Conservation (phyloP, 129 eudicot genomes). For the Pittosporum tobira region DNA sequence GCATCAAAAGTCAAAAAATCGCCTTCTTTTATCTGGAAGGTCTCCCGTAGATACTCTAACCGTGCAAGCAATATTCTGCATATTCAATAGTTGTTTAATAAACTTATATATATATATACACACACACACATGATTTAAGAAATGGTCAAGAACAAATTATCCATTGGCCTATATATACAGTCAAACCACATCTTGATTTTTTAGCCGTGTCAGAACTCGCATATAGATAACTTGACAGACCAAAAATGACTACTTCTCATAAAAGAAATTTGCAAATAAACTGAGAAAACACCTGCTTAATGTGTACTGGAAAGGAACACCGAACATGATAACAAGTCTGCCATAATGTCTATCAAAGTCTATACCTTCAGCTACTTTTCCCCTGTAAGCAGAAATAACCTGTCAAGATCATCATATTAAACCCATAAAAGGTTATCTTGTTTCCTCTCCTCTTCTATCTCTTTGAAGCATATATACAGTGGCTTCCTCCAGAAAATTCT, state of each 20-base stretch:
- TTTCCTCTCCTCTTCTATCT: neutral
- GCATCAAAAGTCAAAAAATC: constrained; percentile 98
- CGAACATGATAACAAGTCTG: constrained; percentile 96
- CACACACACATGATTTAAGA: neutral
- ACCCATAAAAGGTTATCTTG: neutral
- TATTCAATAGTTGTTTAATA: constrained; percentile 11
- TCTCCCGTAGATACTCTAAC: constrained; percentile 84
- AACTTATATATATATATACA: neutral
- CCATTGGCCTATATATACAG: neutral
- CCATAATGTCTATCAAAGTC: constrained; percentile 99
- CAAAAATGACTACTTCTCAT: too few relatives aligned
- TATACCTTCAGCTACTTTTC: constrained; percentile 98
- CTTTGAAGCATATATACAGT: neutral
- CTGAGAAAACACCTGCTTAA: constrained; percentile 62
- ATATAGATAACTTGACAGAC: neutral
- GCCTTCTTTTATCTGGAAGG: constrained; percentile 98
- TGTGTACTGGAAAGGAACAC: constrained; percentile 95
- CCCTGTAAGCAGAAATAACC: constrained; percentile 40
- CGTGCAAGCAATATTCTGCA: constrained; percentile 93
- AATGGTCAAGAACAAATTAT: neutral
- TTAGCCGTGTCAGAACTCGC: too few relatives aligned
- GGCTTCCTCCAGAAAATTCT: neutral
- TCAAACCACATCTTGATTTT: too few relatives aligned
- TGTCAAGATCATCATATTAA: neutral
- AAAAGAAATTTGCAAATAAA: too few relatives aligned